phyloP scores from a whole-genome alignment of 345 rosid species.

The Gossypium turneri region DNA sequence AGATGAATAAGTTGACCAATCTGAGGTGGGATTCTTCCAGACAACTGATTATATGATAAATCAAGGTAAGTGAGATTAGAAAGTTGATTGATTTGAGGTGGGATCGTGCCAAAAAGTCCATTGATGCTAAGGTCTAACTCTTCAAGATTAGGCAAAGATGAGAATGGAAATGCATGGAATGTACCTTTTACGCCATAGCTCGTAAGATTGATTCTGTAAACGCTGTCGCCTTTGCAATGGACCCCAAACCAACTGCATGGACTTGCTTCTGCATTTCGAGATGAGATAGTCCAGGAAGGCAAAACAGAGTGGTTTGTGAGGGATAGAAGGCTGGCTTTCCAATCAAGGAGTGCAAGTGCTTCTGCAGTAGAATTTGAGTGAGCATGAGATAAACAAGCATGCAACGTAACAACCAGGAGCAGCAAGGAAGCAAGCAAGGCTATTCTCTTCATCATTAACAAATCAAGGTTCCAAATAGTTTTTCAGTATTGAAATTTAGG shows the following conservation, averaged over 20 bases:
- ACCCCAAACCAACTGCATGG: conserved; percentile 12
- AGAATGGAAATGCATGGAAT: conserved; percentile 17
- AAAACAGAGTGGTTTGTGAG: conserved; percentile 1
- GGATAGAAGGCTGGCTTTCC: conserved; percentile 21
- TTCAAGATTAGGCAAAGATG: conserved; percentile 17
- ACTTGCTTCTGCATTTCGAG: background rate
- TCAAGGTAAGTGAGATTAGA: conserved; percentile 26
- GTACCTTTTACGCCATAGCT: conserved; percentile 14
- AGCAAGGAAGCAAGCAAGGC: background rate
- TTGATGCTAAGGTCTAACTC: conserved; percentile 14
- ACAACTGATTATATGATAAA: conserved; percentile 1
- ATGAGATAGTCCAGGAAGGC: background rate
- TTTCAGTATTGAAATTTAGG: background rate
- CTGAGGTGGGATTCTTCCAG: conserved; percentile 12
- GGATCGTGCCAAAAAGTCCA: conserved; percentile 16
- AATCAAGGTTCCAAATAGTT: background rate
- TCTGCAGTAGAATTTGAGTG: background rate
- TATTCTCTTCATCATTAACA: background rate
- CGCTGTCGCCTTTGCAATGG: conserved; percentile 7
- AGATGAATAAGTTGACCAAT: conserved; percentile 20
- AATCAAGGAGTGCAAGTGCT: conserved; percentile 20
- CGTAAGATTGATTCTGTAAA: background rate
- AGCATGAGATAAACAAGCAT: background rate
- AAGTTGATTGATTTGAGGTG: conserved; percentile 16
- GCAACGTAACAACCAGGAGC: background rate